phyloP scores from a whole-genome alignment of 805 yeast genomes.

The Spathaspora hagerdaliae region DNA sequence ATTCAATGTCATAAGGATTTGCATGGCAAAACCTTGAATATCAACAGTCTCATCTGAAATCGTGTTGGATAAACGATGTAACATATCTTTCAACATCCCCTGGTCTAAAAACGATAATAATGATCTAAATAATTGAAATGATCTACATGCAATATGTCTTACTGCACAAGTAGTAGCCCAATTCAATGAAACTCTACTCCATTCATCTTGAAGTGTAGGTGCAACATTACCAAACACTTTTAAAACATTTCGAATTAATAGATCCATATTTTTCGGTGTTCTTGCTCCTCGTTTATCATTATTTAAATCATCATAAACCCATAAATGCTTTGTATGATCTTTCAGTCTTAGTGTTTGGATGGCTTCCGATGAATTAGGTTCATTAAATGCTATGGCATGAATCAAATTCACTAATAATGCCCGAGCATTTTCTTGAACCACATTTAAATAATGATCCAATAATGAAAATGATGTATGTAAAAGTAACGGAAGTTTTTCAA shows the following conservation, averaged over 20 bases:
- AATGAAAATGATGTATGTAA: constrained; percentile 77
- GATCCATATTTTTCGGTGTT: constrained; percentile 84
- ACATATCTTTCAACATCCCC: constrained; percentile 87
- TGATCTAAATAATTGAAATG: constrained; percentile 89
- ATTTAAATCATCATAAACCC: constrained; percentile 86
- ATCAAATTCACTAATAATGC: constrained; percentile 70
- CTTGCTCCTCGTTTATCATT: constrained; percentile 73
- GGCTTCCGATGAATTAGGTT: constrained; percentile 52
- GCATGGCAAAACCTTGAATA: constrained; percentile 96
- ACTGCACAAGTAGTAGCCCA: constrained; percentile 99
- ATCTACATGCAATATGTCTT: constrained; percentile 92
- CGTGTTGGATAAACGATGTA: constrained; percentile 88
- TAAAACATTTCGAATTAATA: constrained; percentile 59
- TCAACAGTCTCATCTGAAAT: constrained; percentile 85
- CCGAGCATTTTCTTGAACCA: constrained; percentile 83
- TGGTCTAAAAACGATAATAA: constrained; percentile 78
- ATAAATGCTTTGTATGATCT: constrained; percentile 45
- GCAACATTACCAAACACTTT: constrained; percentile 47
- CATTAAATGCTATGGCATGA: constrained; percentile 55
- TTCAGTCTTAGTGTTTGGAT: constrained; percentile 54
- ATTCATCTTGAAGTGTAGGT: constrained; percentile 63
- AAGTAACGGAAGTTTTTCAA: constrained; percentile 61
- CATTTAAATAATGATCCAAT: constrained; percentile 79
- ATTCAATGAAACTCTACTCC: constrained; percentile 77
- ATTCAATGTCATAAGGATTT: constrained; percentile 91